Evolutionary conservation across 176 grass and related monocot species (phyloP).

Genomic region (Saccharum officinarum): DNA sequence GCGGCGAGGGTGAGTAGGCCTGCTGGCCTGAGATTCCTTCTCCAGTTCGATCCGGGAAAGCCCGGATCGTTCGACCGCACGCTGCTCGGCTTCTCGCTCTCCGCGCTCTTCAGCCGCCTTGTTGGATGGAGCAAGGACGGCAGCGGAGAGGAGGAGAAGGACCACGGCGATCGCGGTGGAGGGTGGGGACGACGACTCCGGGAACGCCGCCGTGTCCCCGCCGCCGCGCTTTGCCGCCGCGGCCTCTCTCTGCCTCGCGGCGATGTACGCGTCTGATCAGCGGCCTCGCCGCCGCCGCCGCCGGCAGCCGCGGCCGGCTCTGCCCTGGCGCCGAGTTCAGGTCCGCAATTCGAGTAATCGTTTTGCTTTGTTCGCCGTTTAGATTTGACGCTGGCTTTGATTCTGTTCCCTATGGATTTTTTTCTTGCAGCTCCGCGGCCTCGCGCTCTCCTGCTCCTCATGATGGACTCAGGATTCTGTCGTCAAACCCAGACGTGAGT

Average conservation of each 20-base stretch:
- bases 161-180: background rate
- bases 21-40: constrained; percentile 27
- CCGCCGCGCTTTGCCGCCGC: background rate
- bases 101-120: constrained; percentile 35
- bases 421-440: background rate
- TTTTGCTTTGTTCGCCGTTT: background rate
- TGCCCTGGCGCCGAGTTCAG: constrained; percentile 7
- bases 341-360: background rate
- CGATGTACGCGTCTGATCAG: background rate
- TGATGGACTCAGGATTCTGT: constrained; percentile 43
- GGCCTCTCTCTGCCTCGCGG: background rate
- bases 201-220: background rate
- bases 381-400: background rate
- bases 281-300: background rate
- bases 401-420: background rate
- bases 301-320: background rate
- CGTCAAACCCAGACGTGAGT: constrained; percentile 36
- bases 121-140: constrained; percentile 19
- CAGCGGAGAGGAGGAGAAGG: background rate
- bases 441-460: constrained; percentile 8
- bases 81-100: constrained; percentile 30
- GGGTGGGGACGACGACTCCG: background rate
- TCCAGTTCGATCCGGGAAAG: constrained; percentile 31
- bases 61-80: background rate
- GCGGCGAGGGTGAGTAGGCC: background rate